Evolutionary conservation across 306 rosid species (phyloP), one percentile per base, ranked within the genome.

Genomic region (Gillenia trifoliata): DNA sequence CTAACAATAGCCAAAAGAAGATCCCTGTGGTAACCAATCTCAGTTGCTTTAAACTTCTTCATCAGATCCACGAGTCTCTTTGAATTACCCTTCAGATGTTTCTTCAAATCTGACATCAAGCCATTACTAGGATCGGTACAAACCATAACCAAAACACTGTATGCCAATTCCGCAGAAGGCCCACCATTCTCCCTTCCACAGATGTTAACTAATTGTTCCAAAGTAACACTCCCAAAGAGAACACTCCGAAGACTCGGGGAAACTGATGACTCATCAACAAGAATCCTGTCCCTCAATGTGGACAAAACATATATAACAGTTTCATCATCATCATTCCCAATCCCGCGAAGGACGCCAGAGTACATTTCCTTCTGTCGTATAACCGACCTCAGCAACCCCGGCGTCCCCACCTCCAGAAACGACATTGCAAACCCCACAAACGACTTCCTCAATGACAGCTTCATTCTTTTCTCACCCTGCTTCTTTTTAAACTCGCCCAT

Each of bases 371-470:
- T 91, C 84, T 90, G 92, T 81, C 89, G 93, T 81, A 94, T 64
- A 64, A 94, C 55, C 86, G 90, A 89, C 68, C 96, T 81, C 90
- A 94, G 72, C 78, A 91, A 77, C 29, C 93, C 88, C 4, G 96
- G 97, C 60, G 77, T 86, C n/a, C 96, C 98, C 41, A 90, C 97
- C 84, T 94, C 90, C 80, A 91, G 82, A 86, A 94, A 91, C 16
- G 98, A 90, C 93, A 94, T 79, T 0, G 98, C 93, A n/a, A 94
- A 94, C 23, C 80, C 83, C 72, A 94, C 94, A 82, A 88, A 90
- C 22, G 88, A 79, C 89, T 87, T 91, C 69, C 96, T 82, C 22
- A 81, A 71, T 0, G 86, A 82, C 66, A 56, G 78, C 40, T 84
- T 88, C 68, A 38, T 50, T 77, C 23, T 75, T 55, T 36, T 75